phyloP scores from a whole-genome alignment of 768 basidiomycete genomes.

The Glaciozyma martinii region DNA sequence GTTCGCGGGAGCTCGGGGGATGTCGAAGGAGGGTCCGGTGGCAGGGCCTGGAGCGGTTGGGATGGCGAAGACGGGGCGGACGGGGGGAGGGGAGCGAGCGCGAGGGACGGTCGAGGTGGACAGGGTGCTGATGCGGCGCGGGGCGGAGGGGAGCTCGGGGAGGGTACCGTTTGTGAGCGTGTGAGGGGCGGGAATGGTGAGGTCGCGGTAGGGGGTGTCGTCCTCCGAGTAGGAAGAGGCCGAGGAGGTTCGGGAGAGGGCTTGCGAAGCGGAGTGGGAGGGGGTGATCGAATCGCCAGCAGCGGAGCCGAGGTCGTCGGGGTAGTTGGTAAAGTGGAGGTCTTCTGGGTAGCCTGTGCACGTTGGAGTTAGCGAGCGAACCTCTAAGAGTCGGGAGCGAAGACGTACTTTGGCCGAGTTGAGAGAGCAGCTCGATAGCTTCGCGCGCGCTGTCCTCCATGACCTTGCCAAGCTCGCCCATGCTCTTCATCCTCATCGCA shows the following conservation, averaged over 20 bases:
- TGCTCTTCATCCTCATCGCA: slow-evolving; percentile 30
- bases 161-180: background rate
- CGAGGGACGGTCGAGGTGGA: background rate
- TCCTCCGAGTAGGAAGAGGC: slow-evolving; percentile 13
- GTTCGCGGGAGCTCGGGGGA: slow-evolving; percentile 23
- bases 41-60: slow-evolving; percentile 20
- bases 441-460: slow-evolving; percentile 28
- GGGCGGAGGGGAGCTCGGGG: background rate
- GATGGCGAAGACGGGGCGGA: slow-evolving; percentile 12
- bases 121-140: slow-evolving; percentile 7
- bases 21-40: slow-evolving; percentile 19
- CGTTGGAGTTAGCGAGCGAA: background rate
- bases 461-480: slow-evolving; percentile 32
- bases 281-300: slow-evolving; percentile 28
- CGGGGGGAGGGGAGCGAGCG: background rate
- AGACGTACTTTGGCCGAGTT: background rate
- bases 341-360: slow-evolving; percentile 1
- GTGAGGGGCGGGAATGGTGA: background rate
- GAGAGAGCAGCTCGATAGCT: slow-evolving; percentile 15
- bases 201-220: slow-evolving; percentile 1
- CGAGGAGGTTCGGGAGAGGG: slow-evolving; percentile 26
- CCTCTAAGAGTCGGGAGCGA: too few relatives aligned
- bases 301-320: slow-evolving; percentile 14
- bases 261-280: slow-evolving; percentile 27
- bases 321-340: background rate